These are phyloP conservation scores for Hypoxylon sp. DNA, from an alignment of 2,329 filamentous ascomycete genomes.

Conservation along the genomic window DNA sequence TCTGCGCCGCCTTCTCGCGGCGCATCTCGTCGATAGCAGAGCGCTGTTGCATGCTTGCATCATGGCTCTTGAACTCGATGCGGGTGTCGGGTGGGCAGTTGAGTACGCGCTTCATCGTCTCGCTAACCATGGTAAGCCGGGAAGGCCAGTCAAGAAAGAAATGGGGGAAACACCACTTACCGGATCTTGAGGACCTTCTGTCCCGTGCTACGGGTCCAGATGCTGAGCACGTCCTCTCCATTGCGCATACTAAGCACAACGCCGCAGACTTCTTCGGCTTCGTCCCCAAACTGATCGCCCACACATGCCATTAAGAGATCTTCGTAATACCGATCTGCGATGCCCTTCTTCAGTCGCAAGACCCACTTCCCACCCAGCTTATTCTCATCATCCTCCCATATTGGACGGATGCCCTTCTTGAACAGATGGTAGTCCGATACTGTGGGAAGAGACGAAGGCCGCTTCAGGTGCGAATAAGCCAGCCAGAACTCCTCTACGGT, in stretches of 20 bases:
- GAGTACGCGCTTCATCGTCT: conserved; percentile 93
- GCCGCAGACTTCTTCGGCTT: conserved; percentile 93
- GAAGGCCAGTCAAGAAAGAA: background rate
- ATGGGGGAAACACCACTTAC: conserved; percentile 63
- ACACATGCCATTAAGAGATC: conserved; percentile 90
- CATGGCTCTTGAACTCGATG: conserved; percentile 95
- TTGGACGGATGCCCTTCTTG: conserved; percentile 93
- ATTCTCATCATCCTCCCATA: conserved; percentile 99
- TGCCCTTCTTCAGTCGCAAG: conserved; percentile 94
- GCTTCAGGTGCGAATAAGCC: conserved; percentile 89
- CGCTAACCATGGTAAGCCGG: conserved; percentile 64
- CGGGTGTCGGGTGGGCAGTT: conserved; percentile 88
- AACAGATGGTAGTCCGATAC: conserved; percentile 99
- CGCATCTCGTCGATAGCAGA: conserved; percentile 91
- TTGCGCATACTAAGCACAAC: conserved; percentile 94
- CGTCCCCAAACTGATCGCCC: conserved; percentile 93
- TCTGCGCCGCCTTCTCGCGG: conserved; percentile 79
- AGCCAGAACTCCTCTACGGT: conserved; percentile 93
- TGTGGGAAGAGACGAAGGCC: conserved; percentile 86
- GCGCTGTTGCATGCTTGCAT: conserved; percentile 93
- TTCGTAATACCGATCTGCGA: conserved; percentile 97
- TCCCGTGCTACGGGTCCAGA: conserved; percentile 96
- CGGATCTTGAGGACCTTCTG: conserved; percentile 96
- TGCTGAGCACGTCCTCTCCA: conserved; percentile 96
- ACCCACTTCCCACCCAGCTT: conserved; percentile 98